phyloP scores from a whole-genome alignment of 2,329 filamentous ascomycete species.

The Celoporthe dispersa region DNA sequence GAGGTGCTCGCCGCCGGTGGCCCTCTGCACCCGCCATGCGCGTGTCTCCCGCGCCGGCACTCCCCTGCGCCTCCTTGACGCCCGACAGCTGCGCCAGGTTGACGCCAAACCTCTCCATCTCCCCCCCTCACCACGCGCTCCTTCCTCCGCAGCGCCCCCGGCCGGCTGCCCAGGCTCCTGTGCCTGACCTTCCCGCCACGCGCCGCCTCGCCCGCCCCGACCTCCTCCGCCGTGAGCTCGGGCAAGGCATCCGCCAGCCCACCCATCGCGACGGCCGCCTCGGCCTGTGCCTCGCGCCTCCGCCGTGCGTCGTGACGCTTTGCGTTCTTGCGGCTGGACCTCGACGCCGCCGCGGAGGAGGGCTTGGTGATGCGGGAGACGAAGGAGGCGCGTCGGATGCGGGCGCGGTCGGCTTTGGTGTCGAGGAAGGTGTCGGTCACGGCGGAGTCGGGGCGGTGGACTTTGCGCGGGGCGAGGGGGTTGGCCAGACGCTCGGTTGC shows the following conservation, averaged over 20 bases:
- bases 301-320: slow-evolving; percentile 52
- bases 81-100: slow-evolving; percentile 77
- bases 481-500: slow-evolving; percentile 56
- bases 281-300: slow-evolving; percentile 41
- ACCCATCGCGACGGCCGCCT: slow-evolving; percentile 72
- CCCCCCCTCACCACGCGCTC: slow-evolving; percentile 77
- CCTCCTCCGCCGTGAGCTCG: slow-evolving; percentile 55
- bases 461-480: slow-evolving; percentile 55
- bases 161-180: slow-evolving; percentile 74
- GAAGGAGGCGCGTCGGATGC: slow-evolving; percentile 80
- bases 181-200: slow-evolving; percentile 64
- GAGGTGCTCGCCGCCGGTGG: slow-evolving; percentile 42
- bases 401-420: slow-evolving; percentile 81
- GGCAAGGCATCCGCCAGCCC: slow-evolving; percentile 79
- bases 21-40: slow-evolving; percentile 31
- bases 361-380: slow-evolving; percentile 74
- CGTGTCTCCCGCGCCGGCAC: slow-evolving; percentile 29
- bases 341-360: slow-evolving; percentile 31
- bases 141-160: slow-evolving; percentile 82
- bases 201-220: slow-evolving; percentile 45
- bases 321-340: slow-evolving; percentile 48
- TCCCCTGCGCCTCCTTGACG: slow-evolving; percentile 36
- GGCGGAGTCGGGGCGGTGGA: slow-evolving; percentile 55
- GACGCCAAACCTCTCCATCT: slow-evolving; percentile 82
- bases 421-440: slow-evolving; percentile 65